A percentile compares a stretch with the other conserved stretches of the same genome.
phyloP scores from a whole-genome alignment of 176 grass and related monocot species.

The Oryza nivara region DNA sequence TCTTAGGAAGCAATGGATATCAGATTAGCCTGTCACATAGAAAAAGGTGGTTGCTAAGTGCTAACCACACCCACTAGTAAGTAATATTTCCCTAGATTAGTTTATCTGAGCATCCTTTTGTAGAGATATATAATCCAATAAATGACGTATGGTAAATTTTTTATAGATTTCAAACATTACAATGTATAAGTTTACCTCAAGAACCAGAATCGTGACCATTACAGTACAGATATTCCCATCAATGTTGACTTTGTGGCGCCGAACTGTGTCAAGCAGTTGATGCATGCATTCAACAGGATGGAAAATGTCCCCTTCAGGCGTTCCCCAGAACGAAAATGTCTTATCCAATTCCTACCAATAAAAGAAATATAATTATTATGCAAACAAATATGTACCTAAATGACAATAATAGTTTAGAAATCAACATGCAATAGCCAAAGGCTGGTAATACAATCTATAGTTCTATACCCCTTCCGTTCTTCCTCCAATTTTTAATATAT shows the following conservation, averaged over 20 bases:
- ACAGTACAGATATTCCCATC: slow-evolving; percentile 97
- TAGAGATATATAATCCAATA: not conserved
- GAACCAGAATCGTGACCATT: slow-evolving; percentile 92
- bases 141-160: slow-evolving; percentile 14
- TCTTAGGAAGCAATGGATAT: not conserved
- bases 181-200: slow-evolving; percentile 68
- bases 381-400: slow-evolving; percentile 4
- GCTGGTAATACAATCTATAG: not conserved
- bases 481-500: too few relatives aligned
- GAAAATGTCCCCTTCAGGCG: slow-evolving; percentile 69
- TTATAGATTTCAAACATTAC: slow-evolving; percentile 11
- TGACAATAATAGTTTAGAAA: slow-evolving; percentile 18
- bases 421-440: slow-evolving; percentile 1
- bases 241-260: slow-evolving; percentile 88
- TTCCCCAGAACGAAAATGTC: slow-evolving; percentile 89
- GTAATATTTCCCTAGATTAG: slow-evolving; percentile 14
- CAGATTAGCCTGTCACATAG: slow-evolving; percentile 27
- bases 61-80: not conserved
- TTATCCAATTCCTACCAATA: slow-evolving; percentile 74
- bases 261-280: slow-evolving; percentile 83
- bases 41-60: slow-evolving; percentile 28
- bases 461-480: not conserved
- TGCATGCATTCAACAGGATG: slow-evolving; percentile 97
- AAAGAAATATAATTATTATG: slow-evolving; percentile 31
- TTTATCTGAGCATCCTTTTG: not conserved